These are phyloP conservation scores for Saturnispora gosingensis DNA, from an alignment of 805 yeast species.

Conservation along the genomic window DNA sequence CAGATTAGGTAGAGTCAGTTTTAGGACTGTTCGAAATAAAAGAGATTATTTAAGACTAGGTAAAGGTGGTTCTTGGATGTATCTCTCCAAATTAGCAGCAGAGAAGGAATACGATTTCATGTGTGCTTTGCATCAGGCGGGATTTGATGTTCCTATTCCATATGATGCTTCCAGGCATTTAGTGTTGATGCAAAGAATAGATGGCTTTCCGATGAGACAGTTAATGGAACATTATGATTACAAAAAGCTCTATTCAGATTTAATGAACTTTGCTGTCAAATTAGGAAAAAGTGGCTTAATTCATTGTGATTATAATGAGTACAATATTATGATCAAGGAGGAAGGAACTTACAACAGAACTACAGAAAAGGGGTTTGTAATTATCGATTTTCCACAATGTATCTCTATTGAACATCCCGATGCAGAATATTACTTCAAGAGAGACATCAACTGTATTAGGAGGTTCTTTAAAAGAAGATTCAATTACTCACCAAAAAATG, in stretches of 20 bases:
- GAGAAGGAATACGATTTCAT: slow-evolving; percentile 86
- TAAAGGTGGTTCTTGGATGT: slow-evolving; percentile 87
- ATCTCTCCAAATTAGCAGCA: slow-evolving; percentile 81
- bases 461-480: slow-evolving; percentile 74
- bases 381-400: slow-evolving; percentile 98
- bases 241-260: slow-evolving; percentile 64
- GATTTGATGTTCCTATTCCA: slow-evolving; percentile 82
- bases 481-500: slow-evolving; percentile 57
- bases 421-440: slow-evolving; percentile 76
- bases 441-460: slow-evolving; percentile 89
- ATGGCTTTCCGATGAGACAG: slow-evolving; percentile 86
- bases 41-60: slow-evolving; percentile 79
- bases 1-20: slow-evolving; percentile 88
- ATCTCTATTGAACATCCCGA: slow-evolving; percentile 85
- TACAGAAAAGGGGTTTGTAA: slow-evolving; percentile 64
- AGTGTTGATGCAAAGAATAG: slow-evolving; percentile 83
- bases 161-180: slow-evolving; percentile 86
- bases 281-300: slow-evolving; percentile 84
- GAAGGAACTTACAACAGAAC: slow-evolving; percentile 42
- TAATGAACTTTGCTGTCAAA: slow-evolving; percentile 80
- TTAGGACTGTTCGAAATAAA: slow-evolving; percentile 84
- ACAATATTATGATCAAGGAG: slow-evolving; percentile 74
- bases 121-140: slow-evolving; percentile 62
- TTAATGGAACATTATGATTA: slow-evolving; percentile 62
- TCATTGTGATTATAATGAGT: slow-evolving; percentile 97